Conservation (phyloP, 2,329 filamentous ascomycete species). For the Pestalotiopsis sp. region DNA sequence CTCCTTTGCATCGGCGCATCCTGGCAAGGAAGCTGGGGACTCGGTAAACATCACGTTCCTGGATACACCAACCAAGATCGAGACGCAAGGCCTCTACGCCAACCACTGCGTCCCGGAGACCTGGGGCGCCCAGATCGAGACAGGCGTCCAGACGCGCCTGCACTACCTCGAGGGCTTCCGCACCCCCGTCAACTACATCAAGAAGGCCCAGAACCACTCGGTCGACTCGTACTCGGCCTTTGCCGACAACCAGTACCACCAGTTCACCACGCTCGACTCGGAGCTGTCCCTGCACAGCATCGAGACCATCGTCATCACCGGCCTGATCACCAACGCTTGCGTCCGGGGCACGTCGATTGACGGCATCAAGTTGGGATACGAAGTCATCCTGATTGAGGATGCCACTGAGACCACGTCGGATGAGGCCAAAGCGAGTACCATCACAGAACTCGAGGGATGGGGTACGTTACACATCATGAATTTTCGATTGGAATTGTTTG, state of each 20-base stretch:
- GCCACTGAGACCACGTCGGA: conserved; percentile 20
- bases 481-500: not conserved
- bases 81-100: conserved; percentile 23
- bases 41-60: conserved; percentile 23
- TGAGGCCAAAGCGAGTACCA: conserved; percentile 20
- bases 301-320: conserved; percentile 22
- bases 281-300: conserved; percentile 22
- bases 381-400: conserved; percentile 22
- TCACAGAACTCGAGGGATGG: conserved; percentile 21
- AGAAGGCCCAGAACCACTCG: conserved; percentile 24
- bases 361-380: conserved; percentile 23
- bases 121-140: conserved; percentile 23
- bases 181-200: conserved; percentile 23
- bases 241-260: conserved; percentile 24
- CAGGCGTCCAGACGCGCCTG: conserved; percentile 19
- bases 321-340: conserved; percentile 22
- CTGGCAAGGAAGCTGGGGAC: conserved; percentile 17
- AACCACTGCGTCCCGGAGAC: conserved; percentile 23
- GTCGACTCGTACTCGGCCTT: conserved; percentile 25
- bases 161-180: conserved; percentile 21
- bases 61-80: conserved; percentile 21
- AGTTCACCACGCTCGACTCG: conserved; percentile 23
- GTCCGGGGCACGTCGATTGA: conserved; percentile 24
- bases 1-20: conserved; percentile 21
- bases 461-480: not conserved